These are phyloP conservation scores for Grosmannia huntii DNA, from an alignment of 2,329 filamentous ascomycete species.

Conservation along the genomic window DNA sequence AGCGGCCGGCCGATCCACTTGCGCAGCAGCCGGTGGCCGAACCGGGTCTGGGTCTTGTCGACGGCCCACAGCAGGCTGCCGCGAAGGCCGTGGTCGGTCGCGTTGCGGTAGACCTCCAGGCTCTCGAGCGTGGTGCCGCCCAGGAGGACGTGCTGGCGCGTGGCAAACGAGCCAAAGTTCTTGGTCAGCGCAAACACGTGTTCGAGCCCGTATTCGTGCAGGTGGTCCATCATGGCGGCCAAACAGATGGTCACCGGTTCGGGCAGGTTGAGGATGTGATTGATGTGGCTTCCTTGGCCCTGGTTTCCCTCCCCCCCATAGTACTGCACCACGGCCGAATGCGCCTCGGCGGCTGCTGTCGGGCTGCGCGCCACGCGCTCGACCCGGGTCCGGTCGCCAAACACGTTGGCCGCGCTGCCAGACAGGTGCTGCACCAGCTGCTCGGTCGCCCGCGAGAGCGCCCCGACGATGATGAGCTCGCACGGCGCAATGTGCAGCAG, in stretches of 20 bases:
- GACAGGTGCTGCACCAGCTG: constrained; percentile 86
- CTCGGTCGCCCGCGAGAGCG: constrained; percentile 79
- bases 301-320: constrained; percentile 53
- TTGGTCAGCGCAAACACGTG: constrained; percentile 94
- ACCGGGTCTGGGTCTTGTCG: constrained; percentile 81
- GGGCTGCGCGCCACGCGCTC: constrained; percentile 55
- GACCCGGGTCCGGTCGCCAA: constrained; percentile 78
- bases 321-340: constrained; percentile 83
- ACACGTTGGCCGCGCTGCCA: constrained; percentile 79
- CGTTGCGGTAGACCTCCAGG: constrained; percentile 89
- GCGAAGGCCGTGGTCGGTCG: constrained; percentile 72
- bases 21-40: constrained; percentile 73
- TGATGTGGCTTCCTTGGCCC: constrained; percentile 31
- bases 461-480: constrained; percentile 86
- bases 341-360: constrained; percentile 70
- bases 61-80: constrained; percentile 94
- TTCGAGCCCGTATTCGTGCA: constrained; percentile 83
- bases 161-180: constrained; percentile 93
- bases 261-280: constrained; percentile 75
- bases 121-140: constrained; percentile 92
- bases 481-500: constrained; percentile 90
- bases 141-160: constrained; percentile 86
- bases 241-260: constrained; percentile 83
- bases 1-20: constrained; percentile 93
- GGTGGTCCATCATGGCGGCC: constrained; percentile 89